Percentiles rank a stretch among this genome's conserved stretches.
These are phyloP conservation scores for Lithocarpus polystachyus DNA, from an alignment of 306 rosid species.

Conservation along the genomic window DNA sequence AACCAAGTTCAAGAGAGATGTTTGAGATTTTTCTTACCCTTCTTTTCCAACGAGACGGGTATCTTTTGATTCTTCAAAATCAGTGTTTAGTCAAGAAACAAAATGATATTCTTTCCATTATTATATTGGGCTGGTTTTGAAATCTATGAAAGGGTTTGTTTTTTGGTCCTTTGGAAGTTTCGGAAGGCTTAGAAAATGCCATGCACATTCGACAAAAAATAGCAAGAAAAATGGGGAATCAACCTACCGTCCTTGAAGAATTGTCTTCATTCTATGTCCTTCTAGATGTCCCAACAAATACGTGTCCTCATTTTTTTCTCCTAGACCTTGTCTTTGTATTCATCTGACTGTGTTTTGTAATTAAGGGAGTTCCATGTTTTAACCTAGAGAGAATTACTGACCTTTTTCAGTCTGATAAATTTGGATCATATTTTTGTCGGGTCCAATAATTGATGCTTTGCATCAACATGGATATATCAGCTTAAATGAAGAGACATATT, in stretches of 20 bases:
- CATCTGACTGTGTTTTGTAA: conserved; percentile 4
- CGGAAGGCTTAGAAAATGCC: conserved; percentile 65
- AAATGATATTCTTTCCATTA: conserved; percentile 34
- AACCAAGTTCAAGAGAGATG: conserved; percentile 30
- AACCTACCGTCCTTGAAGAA: conserved; percentile 60
- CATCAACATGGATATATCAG: neutral
- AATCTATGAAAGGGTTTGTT: conserved; percentile 26
- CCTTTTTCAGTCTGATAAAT: conserved; percentile 13
- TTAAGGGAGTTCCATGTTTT: neutral
- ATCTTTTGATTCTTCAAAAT: conserved; percentile 61
- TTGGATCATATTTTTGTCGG: neutral
- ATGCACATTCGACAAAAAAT: conserved; percentile 57
- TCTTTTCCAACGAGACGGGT: conserved; percentile 33
- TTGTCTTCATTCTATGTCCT: conserved; percentile 26
- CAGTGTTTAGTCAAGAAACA: conserved; percentile 48
- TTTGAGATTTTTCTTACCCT: neutral
- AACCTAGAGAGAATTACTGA: neutral
- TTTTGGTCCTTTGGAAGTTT: conserved; percentile 43
- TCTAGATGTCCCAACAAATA: conserved; percentile 16
- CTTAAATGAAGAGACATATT: neutral
- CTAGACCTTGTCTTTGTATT: conserved; percentile 29
- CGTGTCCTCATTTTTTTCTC: neutral
- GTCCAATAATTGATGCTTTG: neutral
- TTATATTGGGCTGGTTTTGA: conserved; percentile 26
- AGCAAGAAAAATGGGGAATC: conserved; percentile 69